Evolutionary conservation across 176 grass and related monocot species (phyloP).

Genomic region (Oryza nivara): DNA sequence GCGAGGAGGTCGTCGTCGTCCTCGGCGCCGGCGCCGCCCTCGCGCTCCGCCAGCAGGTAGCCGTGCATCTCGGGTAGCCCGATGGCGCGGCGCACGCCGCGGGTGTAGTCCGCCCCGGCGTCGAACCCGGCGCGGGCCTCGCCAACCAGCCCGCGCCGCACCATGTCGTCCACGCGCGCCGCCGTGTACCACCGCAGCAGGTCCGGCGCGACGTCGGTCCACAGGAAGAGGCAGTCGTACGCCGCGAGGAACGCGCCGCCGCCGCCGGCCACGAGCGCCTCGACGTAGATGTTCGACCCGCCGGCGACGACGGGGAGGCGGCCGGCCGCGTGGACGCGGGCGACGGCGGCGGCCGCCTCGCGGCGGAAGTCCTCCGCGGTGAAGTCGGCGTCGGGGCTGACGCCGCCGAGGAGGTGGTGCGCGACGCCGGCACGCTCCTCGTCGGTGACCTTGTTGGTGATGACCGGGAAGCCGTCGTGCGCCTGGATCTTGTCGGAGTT

Average conservation of each 20-base stretch:
- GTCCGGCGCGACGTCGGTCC: conserved; percentile 50
- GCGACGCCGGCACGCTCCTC: conserved; percentile 28
- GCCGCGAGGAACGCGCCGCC: conserved; percentile 15
- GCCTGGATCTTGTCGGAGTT: conserved; percentile 43
- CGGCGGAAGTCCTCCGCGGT: conserved; percentile 52
- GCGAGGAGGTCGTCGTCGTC: no score
- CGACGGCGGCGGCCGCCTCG: conserved; percentile 36
- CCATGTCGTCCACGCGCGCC: conserved; percentile 63
- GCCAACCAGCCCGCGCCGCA: conserved; percentile 51
- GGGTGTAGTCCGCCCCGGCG: conserved; percentile 54
- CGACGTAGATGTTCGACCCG: conserved; percentile 45
- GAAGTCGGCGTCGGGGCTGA: conserved; percentile 45
- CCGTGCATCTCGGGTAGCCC: conserved; percentile 64
- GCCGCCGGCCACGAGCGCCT: conserved; percentile 30
- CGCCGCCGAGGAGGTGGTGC: conserved; percentile 35
- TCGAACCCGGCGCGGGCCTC: conserved; percentile 58
- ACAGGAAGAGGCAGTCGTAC: conserved; percentile 41
- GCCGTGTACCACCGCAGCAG: conserved; percentile 48
- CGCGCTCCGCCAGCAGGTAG: conserved; percentile 51
- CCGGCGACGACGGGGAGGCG: conserved; percentile 63
- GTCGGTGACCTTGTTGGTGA: conserved; percentile 37
- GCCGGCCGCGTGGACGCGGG: conserved; percentile 24
- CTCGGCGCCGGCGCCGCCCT: neutral
- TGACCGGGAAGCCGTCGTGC: conserved; percentile 30
- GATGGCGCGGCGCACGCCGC: conserved; percentile 58